Base-by-base conservation (phyloP, 257 asterid species). In the Solanum pinnatisectum region DNA sequence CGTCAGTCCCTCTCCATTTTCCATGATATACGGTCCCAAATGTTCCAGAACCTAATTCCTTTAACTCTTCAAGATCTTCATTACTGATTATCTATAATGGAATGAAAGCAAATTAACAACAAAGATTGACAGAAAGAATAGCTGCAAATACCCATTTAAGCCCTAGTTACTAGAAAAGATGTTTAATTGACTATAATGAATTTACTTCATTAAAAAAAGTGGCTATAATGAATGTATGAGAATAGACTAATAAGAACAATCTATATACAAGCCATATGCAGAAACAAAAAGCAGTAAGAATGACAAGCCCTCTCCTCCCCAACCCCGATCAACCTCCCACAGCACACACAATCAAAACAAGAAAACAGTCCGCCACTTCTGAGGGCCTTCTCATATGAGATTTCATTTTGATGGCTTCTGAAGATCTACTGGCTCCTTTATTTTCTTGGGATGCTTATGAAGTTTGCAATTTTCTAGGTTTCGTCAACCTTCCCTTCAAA, bases 21-120 rank as follows among this genome's bases (percentile, higher is more conserved):
- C 99, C 99, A 88, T 96, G 99, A 90, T 95, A 96, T 46, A 96
- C 99, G 44, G 98, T 96, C 56, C 99, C 99, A 86, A 94, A 96
- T 59, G 99, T 95, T 91, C 99, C 99, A 83, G 99, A 94, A 87
- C 99, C 99, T 91, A 96, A 87, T 90, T 96, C 99, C 90, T 90
- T 93, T 88, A 96, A 91, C 94, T 96, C 98, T 92, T 96, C 99
- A 89, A 96, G 98, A 92, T 96, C 99, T 85, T 89, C 92, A 89
- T 96, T 92, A 87, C 88, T 90, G 78, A 96, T 96, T 39, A 96
- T 93, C 99, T 96, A 90, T 65, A 85, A 81, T 46, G 88, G 52
- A 90, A 86, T 39, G 78, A 71, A 81, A 30, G 30, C 81, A 59
- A 44, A 76, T 49, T 67, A 85, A 77, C 60, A 40, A 78, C 36